Evolutionary conservation across 345 rosid species (phyloP).

Genomic region (Euphorbia pulcherrima): DNA sequence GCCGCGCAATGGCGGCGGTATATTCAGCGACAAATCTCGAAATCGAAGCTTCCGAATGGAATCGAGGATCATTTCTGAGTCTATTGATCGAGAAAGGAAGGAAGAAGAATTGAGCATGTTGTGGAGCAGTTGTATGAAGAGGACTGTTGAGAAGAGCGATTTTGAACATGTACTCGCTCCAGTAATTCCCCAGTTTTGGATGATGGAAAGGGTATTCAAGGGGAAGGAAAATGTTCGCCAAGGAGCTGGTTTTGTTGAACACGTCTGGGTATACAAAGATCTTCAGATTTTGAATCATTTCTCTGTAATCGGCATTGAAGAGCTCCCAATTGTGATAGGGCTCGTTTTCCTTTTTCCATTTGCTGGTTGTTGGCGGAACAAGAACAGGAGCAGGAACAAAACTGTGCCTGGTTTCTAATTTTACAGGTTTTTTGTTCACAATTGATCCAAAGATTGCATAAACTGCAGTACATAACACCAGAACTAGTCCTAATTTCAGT

Average conservation of each 20-base stretch:
- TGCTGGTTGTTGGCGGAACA: not conserved
- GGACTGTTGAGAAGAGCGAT: constrained; percentile 34
- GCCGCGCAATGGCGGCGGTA: constrained; percentile 12
- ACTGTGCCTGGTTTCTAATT: not conserved
- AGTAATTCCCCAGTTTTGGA: constrained; percentile 42
- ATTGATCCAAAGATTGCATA: not conserved
- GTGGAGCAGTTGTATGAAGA: constrained; percentile 24
- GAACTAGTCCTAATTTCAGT: not conserved
- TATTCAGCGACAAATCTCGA: constrained; percentile 31
- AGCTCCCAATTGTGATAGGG: constrained; percentile 41
- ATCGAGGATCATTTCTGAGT: constrained; percentile 42
- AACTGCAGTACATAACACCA: not conserved
- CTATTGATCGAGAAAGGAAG: constrained; percentile 43
- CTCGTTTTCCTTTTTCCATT: no score
- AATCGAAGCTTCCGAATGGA: no score
- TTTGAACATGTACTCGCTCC: constrained; percentile 53
- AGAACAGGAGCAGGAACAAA: no score
- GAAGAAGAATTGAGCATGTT: constrained; percentile 39
- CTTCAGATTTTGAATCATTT: constrained; percentile 40
- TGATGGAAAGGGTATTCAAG: constrained; percentile 27
- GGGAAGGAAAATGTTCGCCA: constrained; percentile 36
- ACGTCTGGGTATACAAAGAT: constrained; percentile 38
- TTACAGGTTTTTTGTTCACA: not conserved
- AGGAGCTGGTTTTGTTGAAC: constrained; percentile 16
- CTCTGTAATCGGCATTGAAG: constrained; percentile 32